These are phyloP conservation scores for Puccinia polysora DNA, from an alignment of 1,284 basidiomycete genomes.

Conservation along the genomic window DNA sequence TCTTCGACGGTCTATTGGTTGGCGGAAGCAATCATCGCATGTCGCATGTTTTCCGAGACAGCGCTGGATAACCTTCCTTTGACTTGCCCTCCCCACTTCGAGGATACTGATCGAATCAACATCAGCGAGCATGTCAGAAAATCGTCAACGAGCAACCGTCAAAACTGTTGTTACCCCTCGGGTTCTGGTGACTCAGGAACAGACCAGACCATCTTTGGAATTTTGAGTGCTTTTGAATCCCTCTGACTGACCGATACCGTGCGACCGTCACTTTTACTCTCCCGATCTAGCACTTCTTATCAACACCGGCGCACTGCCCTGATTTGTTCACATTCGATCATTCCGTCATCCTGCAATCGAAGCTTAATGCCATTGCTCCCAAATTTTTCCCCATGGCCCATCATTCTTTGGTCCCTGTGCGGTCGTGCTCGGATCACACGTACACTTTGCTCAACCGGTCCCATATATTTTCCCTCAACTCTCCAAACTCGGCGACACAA, in stretches of 20 bases:
- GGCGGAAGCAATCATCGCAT: too few species aligned
- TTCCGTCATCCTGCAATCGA: constrained; percentile 31
- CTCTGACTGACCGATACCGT: not conserved
- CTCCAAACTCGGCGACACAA: not conserved
- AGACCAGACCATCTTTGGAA: too few species aligned
- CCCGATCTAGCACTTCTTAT: constrained; percentile 28
- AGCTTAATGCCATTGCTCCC: constrained; percentile 28
- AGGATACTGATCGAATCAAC: too few species aligned
- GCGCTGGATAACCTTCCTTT: too few species aligned
- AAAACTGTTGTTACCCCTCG: too few species aligned
- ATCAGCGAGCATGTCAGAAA: too few species aligned
- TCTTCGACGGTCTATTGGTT: not conserved
- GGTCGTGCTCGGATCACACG: not conserved
- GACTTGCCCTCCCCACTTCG: too few species aligned
- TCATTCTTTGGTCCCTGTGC: constrained; percentile 5
- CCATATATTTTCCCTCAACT: constrained; percentile 13
- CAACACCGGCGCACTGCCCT: constrained; percentile 29
- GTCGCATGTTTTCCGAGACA: too few species aligned
- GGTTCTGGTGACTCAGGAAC: too few species aligned
- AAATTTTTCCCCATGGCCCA: constrained; percentile 34
- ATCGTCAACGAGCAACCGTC: too few species aligned
- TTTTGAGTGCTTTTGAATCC: too few species aligned
- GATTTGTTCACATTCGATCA: constrained; percentile 36
- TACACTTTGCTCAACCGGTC: not conserved
- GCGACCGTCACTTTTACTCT: not conserved